Base-by-base conservation (phyloP, 140 eudicot species). In the Bidens hawaiensis region DNA sequence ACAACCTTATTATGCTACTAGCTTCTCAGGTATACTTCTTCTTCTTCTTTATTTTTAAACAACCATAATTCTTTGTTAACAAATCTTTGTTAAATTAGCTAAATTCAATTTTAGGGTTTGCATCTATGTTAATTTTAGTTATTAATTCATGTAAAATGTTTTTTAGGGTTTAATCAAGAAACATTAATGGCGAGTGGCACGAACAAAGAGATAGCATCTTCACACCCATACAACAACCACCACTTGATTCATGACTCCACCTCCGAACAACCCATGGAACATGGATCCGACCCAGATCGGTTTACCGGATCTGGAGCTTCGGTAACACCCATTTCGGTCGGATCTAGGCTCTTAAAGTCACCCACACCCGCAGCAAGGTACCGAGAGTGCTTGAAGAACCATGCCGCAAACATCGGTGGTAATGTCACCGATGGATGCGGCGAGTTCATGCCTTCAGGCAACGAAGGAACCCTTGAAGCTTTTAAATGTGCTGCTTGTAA, bases 391-490 rank as follows among this genome's bases (percentile, higher is more conserved):
- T 78, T 85, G 25, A 89, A 82, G 69, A 89, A 89, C 72, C 90
- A 89, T 53, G 97, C 97, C 11, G 91, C 95, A 21, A 78, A 50
- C 76, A 80, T 69, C 12, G 97, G 95, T 2, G 86, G 97, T 4
- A 78, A 81, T 58, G 76, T 82, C 67, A 83, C 94, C 5, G 97
- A 89, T 70, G 97, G 97, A 14, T 89, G 97, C 65, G 85, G 97
- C 0, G 97, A 89, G 76, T 89, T 89, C 62, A 89, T 89, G 97
- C 97, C 97, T 4, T 56, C 81, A 6, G 97, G 91, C 13, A 90
- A 78, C 4, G 95, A 89, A 0, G 97, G 97, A 51, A 82, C 91
- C 59, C 85, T 83, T 10, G 97, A 85, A 61, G 88, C 97, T 11
- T 71, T 89, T 1, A 89, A 80, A 53, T 89, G 97, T 60, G 97